Evolutionary conservation across 306 rosid species (phyloP), one percentile per base, ranked within the genome.

Genomic region (Sindora glabra): DNA sequence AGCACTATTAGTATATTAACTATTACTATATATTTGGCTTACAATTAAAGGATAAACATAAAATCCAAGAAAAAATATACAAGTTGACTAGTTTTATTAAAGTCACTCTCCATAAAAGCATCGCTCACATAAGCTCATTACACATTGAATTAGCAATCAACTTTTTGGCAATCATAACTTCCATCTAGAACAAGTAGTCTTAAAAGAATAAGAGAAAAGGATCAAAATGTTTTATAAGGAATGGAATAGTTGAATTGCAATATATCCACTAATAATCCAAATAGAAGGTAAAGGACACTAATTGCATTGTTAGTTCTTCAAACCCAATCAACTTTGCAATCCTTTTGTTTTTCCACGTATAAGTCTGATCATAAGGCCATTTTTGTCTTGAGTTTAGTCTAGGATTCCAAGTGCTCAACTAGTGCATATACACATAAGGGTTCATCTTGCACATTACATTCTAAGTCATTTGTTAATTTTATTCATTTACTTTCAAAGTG

Each of bases 111-210:
- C n/a, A n/a, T n/a, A n/a, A n/a, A n/a, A n/a, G n/a, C n/a, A n/a
- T n/a, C n/a, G n/a, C n/a, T n/a, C n/a, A n/a, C n/a, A n/a, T n/a
- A n/a, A n/a, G n/a, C n/a, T n/a, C n/a, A n/a, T n/a, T n/a, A n/a
- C n/a, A n/a, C n/a, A n/a, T n/a, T n/a, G n/a, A n/a, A n/a, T n/a
- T n/a, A n/a, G n/a, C n/a, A n/a, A 37, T 27, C 86, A 39, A 47
- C 74, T 9, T 74, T 75, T 39, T 87, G 85, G 90, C 86, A 78
- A 59, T 40, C 83, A 52, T 90, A 82, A 16, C 72, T 46, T 72
- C 81, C 91, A 7, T 34, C 67, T 33, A 77, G 78, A 32, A 52
- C 54, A 16, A 59, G 68, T 26, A 70, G 77, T 66, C 64, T 42
- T 42, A 58, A 54, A 51, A 46, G 44, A 7, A 51, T 23, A 6